These are phyloP conservation scores for Parafenestella ontariensis DNA, from an alignment of 2,329 filamentous ascomycete species.

Conservation along the genomic window DNA sequence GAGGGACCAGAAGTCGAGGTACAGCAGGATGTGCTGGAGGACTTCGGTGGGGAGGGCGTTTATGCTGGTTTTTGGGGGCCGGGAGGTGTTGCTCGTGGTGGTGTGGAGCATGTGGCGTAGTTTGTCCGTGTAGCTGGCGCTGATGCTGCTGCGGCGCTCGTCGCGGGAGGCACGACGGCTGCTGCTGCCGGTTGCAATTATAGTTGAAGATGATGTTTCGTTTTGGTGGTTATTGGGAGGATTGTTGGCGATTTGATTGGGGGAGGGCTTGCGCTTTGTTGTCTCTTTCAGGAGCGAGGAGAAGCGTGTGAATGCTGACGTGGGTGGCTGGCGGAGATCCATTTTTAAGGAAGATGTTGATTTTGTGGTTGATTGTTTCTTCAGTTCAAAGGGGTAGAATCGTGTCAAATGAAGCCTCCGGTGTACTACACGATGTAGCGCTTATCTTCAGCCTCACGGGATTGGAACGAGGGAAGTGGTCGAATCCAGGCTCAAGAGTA, in stretches of 20 bases:
- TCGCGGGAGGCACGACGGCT: not conserved
- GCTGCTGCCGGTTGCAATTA: no score
- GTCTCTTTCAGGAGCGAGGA: conserved; percentile 22
- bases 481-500: not conserved
- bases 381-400: not conserved
- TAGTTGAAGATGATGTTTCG: not conserved
- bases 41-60: conserved; percentile 20
- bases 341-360: not conserved
- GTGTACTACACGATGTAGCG: not conserved
- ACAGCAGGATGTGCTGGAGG: conserved; percentile 14
- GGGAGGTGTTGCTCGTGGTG: not conserved
- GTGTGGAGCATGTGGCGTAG: conserved; percentile 18
- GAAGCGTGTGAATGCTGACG: conserved; percentile 22
- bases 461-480: not conserved
- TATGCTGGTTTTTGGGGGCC: not conserved
- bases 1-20: conserved; percentile 19
- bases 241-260: not conserved
- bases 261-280: conserved; percentile 16
- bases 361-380: not conserved
- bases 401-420: not conserved
- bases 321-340: not conserved
- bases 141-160: conserved; percentile 14
- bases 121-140: conserved; percentile 21
- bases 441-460: not conserved
- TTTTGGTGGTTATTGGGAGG: not conserved